These are phyloP conservation scores for Paspalum vaginatum DNA, from an alignment of 176 grass and related monocot species.

Conservation along the genomic window DNA sequence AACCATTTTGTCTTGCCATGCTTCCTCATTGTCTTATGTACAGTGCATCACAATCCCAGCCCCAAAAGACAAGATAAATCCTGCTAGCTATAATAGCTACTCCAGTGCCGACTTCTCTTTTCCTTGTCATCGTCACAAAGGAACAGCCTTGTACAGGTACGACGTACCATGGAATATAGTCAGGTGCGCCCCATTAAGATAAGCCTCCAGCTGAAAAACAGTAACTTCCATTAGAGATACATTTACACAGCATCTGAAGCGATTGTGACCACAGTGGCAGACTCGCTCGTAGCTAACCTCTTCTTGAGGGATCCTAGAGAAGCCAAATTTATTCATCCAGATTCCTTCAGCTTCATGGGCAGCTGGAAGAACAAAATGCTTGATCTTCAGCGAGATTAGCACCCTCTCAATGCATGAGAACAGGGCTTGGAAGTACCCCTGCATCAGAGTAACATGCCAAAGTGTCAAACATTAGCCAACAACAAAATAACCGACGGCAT, in stretches of 20 bases:
- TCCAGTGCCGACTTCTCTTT: background rate
- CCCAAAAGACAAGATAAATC: constrained; percentile 10
- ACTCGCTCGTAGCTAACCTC: constrained; percentile 42
- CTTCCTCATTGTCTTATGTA: background rate
- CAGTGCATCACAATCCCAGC: background rate
- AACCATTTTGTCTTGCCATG: background rate
- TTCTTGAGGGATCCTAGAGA: constrained; percentile 68
- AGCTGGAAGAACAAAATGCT: constrained; percentile 88
- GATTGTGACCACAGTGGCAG: background rate
- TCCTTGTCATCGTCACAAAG: background rate
- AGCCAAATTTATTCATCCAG: constrained; percentile 97
- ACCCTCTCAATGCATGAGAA: constrained; percentile 83
- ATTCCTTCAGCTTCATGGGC: constrained; percentile 93
- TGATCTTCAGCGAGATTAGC: constrained; percentile 62
- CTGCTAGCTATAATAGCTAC: background rate
- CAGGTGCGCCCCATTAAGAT: constrained; percentile 71
- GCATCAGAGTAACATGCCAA: constrained; percentile 16
- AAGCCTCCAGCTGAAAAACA: constrained; percentile 60
- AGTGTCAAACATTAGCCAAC: constrained; percentile 20
- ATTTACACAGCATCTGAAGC: background rate
- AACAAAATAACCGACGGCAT: background rate
- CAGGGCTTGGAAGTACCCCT: constrained; percentile 93
- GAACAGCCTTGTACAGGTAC: constrained; percentile 74
- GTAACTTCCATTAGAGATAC: background rate
- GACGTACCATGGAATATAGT: constrained; percentile 84